Percentiles rank a stretch among this genome's conserved stretches.
Conservation (phyloP, 2,329 filamentous ascomycete species). For the Beauveria australis region DNA sequence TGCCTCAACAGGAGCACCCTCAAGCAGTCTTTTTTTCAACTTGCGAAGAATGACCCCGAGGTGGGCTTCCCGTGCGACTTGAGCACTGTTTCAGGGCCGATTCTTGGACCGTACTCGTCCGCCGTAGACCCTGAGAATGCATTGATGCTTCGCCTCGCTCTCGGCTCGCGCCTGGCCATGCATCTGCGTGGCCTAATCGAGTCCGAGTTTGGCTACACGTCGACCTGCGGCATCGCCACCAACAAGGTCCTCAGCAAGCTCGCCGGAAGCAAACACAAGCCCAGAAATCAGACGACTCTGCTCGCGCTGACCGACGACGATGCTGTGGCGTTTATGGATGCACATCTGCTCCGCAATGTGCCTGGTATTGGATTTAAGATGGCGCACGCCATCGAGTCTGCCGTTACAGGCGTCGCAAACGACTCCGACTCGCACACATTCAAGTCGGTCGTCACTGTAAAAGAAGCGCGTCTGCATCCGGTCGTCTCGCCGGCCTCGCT, state of each 20-base stretch:
- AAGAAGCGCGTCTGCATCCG: slow-evolving; percentile 54
- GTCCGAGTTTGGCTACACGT: slow-evolving; percentile 71
- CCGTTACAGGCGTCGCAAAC: slow-evolving; percentile 34
- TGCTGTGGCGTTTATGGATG: slow-evolving; percentile 63
- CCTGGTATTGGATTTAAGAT: slow-evolving; percentile 78
- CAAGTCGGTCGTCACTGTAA: slow-evolving; percentile 49
- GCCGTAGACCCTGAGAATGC: slow-evolving; percentile 24
- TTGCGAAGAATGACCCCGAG: slow-evolving; percentile 65
- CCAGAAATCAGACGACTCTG: slow-evolving; percentile 77
- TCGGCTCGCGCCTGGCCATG: slow-evolving; percentile 75
- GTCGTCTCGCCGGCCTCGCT: slow-evolving; percentile 56
- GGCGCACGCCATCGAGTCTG: slow-evolving; percentile 39
- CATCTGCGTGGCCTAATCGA: slow-evolving; percentile 67
- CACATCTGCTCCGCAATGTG: slow-evolving; percentile 67
- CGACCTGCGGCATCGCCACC: slow-evolving; percentile 79
- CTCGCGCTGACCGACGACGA: slow-evolving; percentile 54
- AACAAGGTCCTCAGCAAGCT: slow-evolving; percentile 84
- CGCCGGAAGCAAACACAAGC: slow-evolving; percentile 76
- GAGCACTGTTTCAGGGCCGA: slow-evolving; percentile 54
- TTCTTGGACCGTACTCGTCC: slow-evolving; percentile 27
- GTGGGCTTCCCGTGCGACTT: slow-evolving; percentile 76
- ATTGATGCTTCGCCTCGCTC: slow-evolving; percentile 53
- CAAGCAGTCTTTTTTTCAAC: slow-evolving; percentile 66
- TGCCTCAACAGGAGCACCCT: slow-evolving; percentile 61
- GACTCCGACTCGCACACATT: slow-evolving; percentile 28